These are phyloP conservation scores for Magnolia kwangsiensis DNA, from an alignment of 164 flowering plant species.

Conservation along the genomic window DNA sequence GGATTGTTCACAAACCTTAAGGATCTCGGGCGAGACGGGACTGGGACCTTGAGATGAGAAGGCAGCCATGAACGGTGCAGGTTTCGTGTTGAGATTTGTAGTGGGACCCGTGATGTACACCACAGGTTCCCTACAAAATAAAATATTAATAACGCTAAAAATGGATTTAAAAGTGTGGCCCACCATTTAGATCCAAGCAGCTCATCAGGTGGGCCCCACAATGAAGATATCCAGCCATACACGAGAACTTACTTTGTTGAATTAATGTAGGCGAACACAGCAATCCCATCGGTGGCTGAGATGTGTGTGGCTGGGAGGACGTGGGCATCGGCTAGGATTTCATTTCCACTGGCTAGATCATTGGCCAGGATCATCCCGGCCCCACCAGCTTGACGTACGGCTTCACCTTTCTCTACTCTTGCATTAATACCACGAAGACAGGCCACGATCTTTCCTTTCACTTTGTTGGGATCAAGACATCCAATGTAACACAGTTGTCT, in stretches of 20 bases:
- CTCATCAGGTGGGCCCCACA: background rate
- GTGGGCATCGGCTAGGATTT: constrained; percentile 39
- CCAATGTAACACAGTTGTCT: constrained; percentile 24
- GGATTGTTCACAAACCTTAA: constrained; percentile 46
- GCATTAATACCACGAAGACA: constrained; percentile 46
- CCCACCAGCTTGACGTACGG: constrained; percentile 39
- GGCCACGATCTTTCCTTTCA: constrained; percentile 53
- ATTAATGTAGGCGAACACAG: constrained; percentile 40
- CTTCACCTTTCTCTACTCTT: constrained; percentile 45
- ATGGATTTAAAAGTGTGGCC: background rate
- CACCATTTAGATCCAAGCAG: background rate
- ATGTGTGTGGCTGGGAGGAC: constrained; percentile 50
- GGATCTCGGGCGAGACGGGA: constrained; percentile 55
- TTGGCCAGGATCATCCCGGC: constrained; percentile 56
- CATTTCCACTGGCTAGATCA: constrained; percentile 30
- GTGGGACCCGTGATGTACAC: constrained; percentile 44
- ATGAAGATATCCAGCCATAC: too few relatives aligned
- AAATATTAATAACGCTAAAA: background rate
- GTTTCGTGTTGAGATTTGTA: constrained; percentile 39
- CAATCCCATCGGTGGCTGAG: constrained; percentile 32
- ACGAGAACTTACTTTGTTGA: constrained; percentile 32
- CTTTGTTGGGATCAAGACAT: constrained; percentile 46
- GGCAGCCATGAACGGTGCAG: constrained; percentile 79
- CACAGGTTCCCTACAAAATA: constrained; percentile 37
- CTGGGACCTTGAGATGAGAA: constrained; percentile 85